These are phyloP conservation scores for Aurantiochytrium sp. DNA, from an alignment of 108 stramenopile genomes.

Conservation along the genomic window DNA sequence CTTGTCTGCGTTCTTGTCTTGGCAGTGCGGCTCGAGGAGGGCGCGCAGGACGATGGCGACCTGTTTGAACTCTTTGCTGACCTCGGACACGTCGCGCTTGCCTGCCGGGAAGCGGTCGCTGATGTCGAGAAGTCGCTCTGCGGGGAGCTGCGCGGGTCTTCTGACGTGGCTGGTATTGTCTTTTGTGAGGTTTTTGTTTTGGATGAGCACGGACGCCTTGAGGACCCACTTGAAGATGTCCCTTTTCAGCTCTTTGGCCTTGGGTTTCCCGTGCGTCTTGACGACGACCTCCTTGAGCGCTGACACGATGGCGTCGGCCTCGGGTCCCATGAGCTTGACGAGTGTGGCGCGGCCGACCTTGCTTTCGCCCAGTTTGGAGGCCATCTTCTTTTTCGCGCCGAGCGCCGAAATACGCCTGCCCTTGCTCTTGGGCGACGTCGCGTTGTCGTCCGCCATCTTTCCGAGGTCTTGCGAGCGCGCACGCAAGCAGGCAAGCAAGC, in stretches of 20 bases:
- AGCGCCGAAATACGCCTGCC: not conserved
- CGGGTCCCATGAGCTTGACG: not conserved
- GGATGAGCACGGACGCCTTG: not conserved
- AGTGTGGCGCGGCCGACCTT: not conserved
- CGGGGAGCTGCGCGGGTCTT: not conserved
- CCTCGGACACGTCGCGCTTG: not conserved
- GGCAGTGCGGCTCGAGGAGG: constrained; percentile 9
- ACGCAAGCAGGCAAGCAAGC: too few relatives aligned
- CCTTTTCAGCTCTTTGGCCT: not conserved
- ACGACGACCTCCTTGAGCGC: not conserved
- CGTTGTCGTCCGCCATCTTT: not conserved
- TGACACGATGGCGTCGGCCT: constrained; percentile 1
- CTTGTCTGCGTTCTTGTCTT: constrained; percentile 12
- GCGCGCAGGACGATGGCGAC: not conserved
- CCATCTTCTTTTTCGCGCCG: constrained; percentile 12
- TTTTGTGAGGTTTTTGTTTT: not conserved
- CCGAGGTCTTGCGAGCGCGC: not conserved
- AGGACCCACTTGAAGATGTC: constrained; percentile 9
- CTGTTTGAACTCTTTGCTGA: not conserved
- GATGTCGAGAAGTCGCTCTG: not conserved
- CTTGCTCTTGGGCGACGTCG: not conserved
- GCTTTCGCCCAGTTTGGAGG: not conserved
- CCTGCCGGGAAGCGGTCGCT: not conserved
- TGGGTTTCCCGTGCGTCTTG: not conserved
- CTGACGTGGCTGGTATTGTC: not conserved